Conservation (phyloP, 805 yeast species). For the Kuraishia cidri region DNA sequence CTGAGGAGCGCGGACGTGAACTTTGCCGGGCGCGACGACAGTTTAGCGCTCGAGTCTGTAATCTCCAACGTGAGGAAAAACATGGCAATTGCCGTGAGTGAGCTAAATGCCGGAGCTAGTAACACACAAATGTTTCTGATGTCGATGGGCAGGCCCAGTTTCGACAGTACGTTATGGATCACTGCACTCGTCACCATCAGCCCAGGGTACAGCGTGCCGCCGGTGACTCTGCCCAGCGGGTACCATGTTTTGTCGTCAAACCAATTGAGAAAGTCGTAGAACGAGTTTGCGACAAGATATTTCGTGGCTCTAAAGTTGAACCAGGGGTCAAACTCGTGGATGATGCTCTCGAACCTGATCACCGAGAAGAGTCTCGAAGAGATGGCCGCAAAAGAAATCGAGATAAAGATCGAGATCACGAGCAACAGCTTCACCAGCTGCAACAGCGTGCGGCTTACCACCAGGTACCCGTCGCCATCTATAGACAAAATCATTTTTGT, state of each 20-base stretch:
- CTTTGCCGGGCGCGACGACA: conserved; percentile 8
- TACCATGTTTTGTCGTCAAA: conserved; percentile 99
- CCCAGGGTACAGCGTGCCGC: conserved; percentile 97
- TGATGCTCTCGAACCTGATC: conserved; percentile 89
- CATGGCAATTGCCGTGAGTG: conserved; percentile 84
- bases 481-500: not conserved
- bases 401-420: conserved; percentile 57
- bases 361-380: conserved; percentile 94
- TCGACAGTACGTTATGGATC: conserved; percentile 65
- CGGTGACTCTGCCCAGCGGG: conserved; percentile 97
- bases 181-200: conserved; percentile 96
- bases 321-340: conserved; percentile 98
- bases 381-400: conserved; percentile 86
- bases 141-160: conserved; percentile 75
- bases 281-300: conserved; percentile 75
- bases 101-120: conserved; percentile 94
- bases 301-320: conserved; percentile 95
- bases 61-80: conserved; percentile 83
- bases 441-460: not conserved
- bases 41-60: conserved; percentile 47
- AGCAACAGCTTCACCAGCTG: conserved; percentile 28
- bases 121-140: conserved; percentile 93
- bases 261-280: conserved; percentile 93
- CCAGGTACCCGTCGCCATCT: not conserved
- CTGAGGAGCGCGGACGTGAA: conserved; percentile 80